Evolutionary conservation across 768 basidiomycete genomes (phyloP).

Genomic region (Pisolithus tinctorius): DNA sequence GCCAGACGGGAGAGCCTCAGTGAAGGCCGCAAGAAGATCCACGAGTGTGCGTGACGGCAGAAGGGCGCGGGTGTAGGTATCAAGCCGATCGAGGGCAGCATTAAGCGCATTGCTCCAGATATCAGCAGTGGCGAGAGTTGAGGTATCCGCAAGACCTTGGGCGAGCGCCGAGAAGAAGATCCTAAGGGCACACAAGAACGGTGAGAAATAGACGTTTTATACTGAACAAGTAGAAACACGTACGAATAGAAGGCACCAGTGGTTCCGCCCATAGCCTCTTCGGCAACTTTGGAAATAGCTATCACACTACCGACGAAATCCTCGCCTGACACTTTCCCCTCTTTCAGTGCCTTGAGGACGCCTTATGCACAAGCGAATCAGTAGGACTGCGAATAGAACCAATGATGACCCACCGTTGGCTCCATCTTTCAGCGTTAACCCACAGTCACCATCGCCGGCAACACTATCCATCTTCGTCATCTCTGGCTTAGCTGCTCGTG

Average conservation of each 20-base stretch:
- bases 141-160: conserved; percentile 50
- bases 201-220: not conserved
- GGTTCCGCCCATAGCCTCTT: conserved; percentile 87
- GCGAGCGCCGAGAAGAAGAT: conserved; percentile 90
- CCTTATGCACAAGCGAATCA: conserved; percentile 30
- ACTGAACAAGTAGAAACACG: conserved; percentile 22
- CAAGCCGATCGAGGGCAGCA: conserved; percentile 54
- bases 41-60: conserved; percentile 87
- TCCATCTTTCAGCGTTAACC: conserved; percentile 65
- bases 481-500: conserved; percentile 56
- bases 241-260: conserved; percentile 89
- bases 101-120: conserved; percentile 58
- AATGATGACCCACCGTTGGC: conserved; percentile 46
- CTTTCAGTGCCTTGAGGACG: conserved; percentile 50
- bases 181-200: conserved; percentile 30
- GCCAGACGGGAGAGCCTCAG: conserved; percentile 31
- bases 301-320: conserved; percentile 63
- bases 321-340: conserved; percentile 50
- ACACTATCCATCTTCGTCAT: conserved; percentile 90
- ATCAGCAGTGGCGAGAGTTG: conserved; percentile 31
- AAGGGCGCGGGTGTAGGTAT: conserved; percentile 82
- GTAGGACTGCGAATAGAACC: not conserved
- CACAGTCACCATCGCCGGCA: conserved; percentile 85
- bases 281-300: conserved; percentile 64
- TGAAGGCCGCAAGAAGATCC: conserved; percentile 84